phyloP scores from a whole-genome alignment of 2,329 filamentous ascomycete genomes.

The Eutypa lata region DNA sequence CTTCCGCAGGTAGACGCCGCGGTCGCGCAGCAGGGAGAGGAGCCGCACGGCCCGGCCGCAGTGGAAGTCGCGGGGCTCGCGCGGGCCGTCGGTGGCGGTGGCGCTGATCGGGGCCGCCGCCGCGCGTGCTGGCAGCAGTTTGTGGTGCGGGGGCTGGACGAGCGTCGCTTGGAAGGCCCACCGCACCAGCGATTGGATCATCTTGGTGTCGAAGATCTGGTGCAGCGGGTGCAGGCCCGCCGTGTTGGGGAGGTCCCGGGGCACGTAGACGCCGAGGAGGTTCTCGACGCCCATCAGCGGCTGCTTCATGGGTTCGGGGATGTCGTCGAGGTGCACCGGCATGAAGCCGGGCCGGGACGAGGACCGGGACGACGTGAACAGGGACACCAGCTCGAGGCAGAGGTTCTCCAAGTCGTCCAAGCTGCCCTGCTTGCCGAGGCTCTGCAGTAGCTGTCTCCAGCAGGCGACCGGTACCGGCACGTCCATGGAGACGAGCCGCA shows the following conservation, averaged over 20 bases:
- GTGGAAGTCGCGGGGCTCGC: constrained; percentile 18
- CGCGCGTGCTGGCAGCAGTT: too few relatives aligned
- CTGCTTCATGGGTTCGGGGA: constrained; percentile 31
- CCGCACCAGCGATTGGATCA: constrained; percentile 40
- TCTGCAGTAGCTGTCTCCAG: constrained; percentile 43
- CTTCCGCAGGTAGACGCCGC: constrained; percentile 25
- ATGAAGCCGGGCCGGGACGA: constrained; percentile 32
- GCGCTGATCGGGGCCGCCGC: neutral
- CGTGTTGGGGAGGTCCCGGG: constrained; percentile 39
- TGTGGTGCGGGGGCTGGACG: neutral
- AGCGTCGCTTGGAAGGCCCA: constrained; percentile 43
- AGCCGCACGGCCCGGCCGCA: constrained; percentile 30
- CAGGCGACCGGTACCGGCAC: constrained; percentile 37
- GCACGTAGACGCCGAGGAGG: constrained; percentile 33
- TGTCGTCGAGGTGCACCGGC: constrained; percentile 42
- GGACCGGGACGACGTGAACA: constrained; percentile 30
- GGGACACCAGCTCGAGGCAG: constrained; percentile 38
- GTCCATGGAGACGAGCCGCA: constrained; percentile 35
- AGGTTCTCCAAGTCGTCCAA: constrained; percentile 44
- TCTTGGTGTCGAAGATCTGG: constrained; percentile 38
- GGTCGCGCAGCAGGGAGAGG: constrained; percentile 29
- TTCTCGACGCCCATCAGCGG: constrained; percentile 30
- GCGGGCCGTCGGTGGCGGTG: constrained; percentile 1
- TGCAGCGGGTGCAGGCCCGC: constrained; percentile 45
- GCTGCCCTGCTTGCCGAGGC: constrained; percentile 40